A percentile compares a stretch with the other conserved stretches of the same genome.
Evolutionary conservation across 2,329 filamentous ascomycete genomes (phyloP).

Genomic region (Ascocoryne sarcoides): DNA sequence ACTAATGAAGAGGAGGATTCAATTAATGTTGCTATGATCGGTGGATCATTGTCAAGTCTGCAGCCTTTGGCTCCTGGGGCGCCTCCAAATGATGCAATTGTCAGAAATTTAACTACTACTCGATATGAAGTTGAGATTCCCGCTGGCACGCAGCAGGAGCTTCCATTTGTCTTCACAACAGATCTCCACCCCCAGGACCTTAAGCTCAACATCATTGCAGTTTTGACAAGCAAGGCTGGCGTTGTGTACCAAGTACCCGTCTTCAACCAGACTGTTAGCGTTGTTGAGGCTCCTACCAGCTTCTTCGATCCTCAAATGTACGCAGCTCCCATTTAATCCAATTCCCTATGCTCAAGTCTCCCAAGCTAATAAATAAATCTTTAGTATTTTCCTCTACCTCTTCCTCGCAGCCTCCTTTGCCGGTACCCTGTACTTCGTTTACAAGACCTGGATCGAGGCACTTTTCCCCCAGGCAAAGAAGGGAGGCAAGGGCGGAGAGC

Average conservation of each 20-base stretch:
- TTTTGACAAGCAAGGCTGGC: slow-evolving; percentile 60
- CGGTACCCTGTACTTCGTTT: slow-evolving; percentile 88
- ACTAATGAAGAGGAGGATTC: slow-evolving; percentile 73
- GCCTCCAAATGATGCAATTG: slow-evolving; percentile 43
- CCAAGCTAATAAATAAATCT: slow-evolving; percentile 15
- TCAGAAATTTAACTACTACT: slow-evolving; percentile 78
- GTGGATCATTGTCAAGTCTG: slow-evolving; percentile 60
- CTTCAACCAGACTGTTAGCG: slow-evolving; percentile 72
- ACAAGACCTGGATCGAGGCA: slow-evolving; percentile 94
- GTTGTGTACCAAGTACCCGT: slow-evolving; percentile 67
- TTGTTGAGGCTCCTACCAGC: slow-evolving; percentile 86
- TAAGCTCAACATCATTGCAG: slow-evolving; percentile 64
- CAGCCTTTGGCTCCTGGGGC: slow-evolving; percentile 41
- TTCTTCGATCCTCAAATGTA: slow-evolving; percentile 95
- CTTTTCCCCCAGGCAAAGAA: slow-evolving; percentile 87
- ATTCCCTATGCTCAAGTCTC: slow-evolving; percentile 2
- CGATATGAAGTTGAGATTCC: slow-evolving; percentile 67
- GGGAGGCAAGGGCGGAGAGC: slow-evolving; percentile 27
- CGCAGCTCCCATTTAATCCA: slow-evolving; percentile 29
- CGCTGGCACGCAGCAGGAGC: slow-evolving; percentile 63
- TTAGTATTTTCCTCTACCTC: slow-evolving; percentile 93
- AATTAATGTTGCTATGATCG: slow-evolving; percentile 67
- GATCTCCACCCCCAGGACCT: slow-evolving; percentile 93
- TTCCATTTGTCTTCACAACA: slow-evolving; percentile 77
- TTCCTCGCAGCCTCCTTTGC: slow-evolving; percentile 72